Base-by-base conservation (phyloP, 768 basidiomycete species). In the Macrocybe gigantea region DNA sequence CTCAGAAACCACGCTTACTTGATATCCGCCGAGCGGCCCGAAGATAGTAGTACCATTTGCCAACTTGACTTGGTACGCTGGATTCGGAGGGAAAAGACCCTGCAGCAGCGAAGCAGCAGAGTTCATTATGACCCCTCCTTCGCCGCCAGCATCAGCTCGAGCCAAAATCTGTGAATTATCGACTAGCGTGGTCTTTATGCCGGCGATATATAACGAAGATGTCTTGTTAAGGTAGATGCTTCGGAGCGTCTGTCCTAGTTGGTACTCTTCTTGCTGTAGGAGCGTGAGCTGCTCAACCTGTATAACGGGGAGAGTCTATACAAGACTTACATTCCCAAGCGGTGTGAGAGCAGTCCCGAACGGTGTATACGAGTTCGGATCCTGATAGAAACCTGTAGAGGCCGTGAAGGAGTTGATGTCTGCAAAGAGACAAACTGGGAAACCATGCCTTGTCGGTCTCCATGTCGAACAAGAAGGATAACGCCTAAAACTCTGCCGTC, bases 131-230 rank as follows among this genome's bases (percentile, higher is more conserved):
- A 84, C 81, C 33, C 72, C 77, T 12, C 74, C 77, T 64, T 89
- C 86, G 12, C 79, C 84, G 5, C 83, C 83, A 29, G 75, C 78
- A 61, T 88, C 85, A 1, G 87, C 85, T 12, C 74, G 76, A 44
- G 81, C 72, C 8, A 58, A 54, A 11, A 75, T 53, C 51, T 74
- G 71, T 10, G 54, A 53, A 47, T 62, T 61, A 44, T 77, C 55
- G 6, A 66, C 70, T 32, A 73, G 43, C 3, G 64, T 55, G 29
- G 36, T 52, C 52, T 65, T 69, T 55, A 75, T 64, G 0, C 72
- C 74, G 7, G 67, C 53, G 45, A 87, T 80, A 53, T 71, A 74
- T 7, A 70, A 75, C 0, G 79, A 53, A 4, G 83, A 84, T 3
- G 75, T 72, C 0, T 65, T 38, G 49, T 79, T 70, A 44, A 85